Evolutionary conservation across 441 rosid species (phyloP).

Genomic region (Syzygium malaccense): DNA sequence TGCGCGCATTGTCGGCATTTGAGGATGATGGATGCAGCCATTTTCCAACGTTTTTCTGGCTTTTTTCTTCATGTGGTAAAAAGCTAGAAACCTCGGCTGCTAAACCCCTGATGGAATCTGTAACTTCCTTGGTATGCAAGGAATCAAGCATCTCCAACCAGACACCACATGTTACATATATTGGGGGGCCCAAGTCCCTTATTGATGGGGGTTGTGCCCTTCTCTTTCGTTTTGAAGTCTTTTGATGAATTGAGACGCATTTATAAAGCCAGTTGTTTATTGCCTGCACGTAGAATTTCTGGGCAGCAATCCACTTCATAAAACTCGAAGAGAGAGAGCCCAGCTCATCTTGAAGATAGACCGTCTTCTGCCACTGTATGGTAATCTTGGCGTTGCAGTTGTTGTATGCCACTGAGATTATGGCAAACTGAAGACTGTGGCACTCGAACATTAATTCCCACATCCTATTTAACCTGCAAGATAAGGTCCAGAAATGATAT

Average conservation of each 20-base stretch:
- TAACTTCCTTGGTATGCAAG: conserved; percentile 50
- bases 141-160: conserved; percentile 61
- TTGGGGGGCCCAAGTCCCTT: conserved; percentile 58
- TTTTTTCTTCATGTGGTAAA: conserved; percentile 73
- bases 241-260: conserved; percentile 38
- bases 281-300: conserved; percentile 52
- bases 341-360: conserved; percentile 66
- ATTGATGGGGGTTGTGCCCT: conserved; percentile 5
- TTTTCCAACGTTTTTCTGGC: conserved; percentile 37
- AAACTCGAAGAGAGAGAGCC: conserved; percentile 48
- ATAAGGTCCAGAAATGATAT: neutral
- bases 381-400: conserved; percentile 37
- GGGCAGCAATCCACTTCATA: conserved; percentile 78
- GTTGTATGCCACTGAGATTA: conserved; percentile 45
- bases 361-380: conserved; percentile 45
- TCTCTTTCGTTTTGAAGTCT: conserved; percentile 32
- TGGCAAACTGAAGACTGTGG: conserved; percentile 64
- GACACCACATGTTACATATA: conserved; percentile 54
- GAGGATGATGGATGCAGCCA: conserved; percentile 7
- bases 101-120: conserved; percentile 49
- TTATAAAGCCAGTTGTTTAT: conserved; percentile 69
- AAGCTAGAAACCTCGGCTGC: conserved; percentile 53
- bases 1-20: conserved; percentile 28
- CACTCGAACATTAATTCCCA: conserved; percentile 95
- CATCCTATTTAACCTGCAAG: conserved; percentile 79